Evolutionary conservation across 2,329 filamentous ascomycete species (phyloP).

Genomic region (Lithohypha guttulata): DNA sequence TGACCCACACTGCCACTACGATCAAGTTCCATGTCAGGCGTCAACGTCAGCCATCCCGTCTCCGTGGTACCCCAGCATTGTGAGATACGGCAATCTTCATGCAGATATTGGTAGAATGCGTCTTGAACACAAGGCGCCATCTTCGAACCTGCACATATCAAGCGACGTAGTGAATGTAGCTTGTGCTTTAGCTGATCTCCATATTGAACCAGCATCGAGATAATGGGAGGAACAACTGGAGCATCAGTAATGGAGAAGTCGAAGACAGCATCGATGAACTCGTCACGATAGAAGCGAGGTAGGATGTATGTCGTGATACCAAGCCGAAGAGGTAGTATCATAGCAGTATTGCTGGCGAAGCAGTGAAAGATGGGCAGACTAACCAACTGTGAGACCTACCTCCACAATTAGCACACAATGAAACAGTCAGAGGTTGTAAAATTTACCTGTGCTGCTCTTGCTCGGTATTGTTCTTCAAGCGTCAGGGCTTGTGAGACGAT

Average conservation of each 20-base stretch:
- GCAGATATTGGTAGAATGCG: conserved; percentile 33
- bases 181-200: conserved; percentile 15
- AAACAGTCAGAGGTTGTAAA: neutral
- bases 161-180: conserved; percentile 34
- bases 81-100: conserved; percentile 31
- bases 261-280: conserved; percentile 31
- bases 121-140: conserved; percentile 33
- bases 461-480: conserved; percentile 13
- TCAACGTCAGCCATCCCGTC: conserved; percentile 28
- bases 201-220: conserved; percentile 28
- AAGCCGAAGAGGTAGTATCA: conserved; percentile 37
- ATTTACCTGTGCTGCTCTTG: conserved; percentile 4
- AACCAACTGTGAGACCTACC: conserved; percentile 34
- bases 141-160: conserved; percentile 41
- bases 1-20: conserved; percentile 39
- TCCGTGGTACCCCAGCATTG: conserved; percentile 49
- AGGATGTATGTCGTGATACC: conserved; percentile 40
- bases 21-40: conserved; percentile 29
- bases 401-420: conserved; percentile 13
- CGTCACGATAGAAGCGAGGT: conserved; percentile 33
- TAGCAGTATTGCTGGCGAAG: conserved; percentile 38
- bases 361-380: conserved; percentile 45
- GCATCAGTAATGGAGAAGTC: conserved; percentile 39
- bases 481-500: conserved; percentile 17
- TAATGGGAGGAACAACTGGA: conserved; percentile 38